phyloP scores from a whole-genome alignment of 169 alveolate genomes.

The Plasmodium vinckei region DNA sequence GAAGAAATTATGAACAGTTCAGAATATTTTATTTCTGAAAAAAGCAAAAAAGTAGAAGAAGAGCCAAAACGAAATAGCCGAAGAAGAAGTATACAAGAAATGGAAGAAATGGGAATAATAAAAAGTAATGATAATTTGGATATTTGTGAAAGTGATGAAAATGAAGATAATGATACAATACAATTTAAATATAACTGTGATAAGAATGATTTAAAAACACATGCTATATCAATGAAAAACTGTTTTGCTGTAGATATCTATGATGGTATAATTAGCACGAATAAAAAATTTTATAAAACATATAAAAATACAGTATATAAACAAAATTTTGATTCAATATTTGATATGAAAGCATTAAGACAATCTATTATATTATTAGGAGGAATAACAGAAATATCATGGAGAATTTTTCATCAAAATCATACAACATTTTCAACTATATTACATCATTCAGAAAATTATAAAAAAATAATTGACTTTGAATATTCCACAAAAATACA shows the following conservation, averaged over 20 bases:
- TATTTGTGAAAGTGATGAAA: neutral
- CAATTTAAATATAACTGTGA: slow-evolving; percentile 17
- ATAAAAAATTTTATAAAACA: slow-evolving; percentile 22
- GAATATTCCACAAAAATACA: slow-evolving; percentile 38
- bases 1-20: neutral
- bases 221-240: slow-evolving; percentile 39
- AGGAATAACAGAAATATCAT: slow-evolving; percentile 59
- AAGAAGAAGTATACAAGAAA: neutral
- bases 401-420: slow-evolving; percentile 69
- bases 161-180: neutral
- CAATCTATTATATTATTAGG: slow-evolving; percentile 40
- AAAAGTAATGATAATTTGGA: neutral
- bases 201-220: slow-evolving; percentile 8
- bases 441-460: slow-evolving; percentile 41
- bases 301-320: neutral
- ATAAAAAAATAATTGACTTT: slow-evolving; percentile 46
- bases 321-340: slow-evolving; percentile 16
- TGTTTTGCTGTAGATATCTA: slow-evolving; percentile 8
- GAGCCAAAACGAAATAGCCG: slow-evolving; percentile 5
- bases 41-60: neutral
- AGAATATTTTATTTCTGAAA: neutral
- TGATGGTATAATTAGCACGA: slow-evolving; percentile 57
- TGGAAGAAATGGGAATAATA: neutral
- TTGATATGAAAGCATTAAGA: slow-evolving; percentile 55
- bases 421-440: slow-evolving; percentile 46